A percentile compares a stretch with the other conserved stretches of the same genome.
Evolutionary conservation across 176 grass and related monocot species (phyloP).

Genomic region (Alopecurus myosuroides): DNA sequence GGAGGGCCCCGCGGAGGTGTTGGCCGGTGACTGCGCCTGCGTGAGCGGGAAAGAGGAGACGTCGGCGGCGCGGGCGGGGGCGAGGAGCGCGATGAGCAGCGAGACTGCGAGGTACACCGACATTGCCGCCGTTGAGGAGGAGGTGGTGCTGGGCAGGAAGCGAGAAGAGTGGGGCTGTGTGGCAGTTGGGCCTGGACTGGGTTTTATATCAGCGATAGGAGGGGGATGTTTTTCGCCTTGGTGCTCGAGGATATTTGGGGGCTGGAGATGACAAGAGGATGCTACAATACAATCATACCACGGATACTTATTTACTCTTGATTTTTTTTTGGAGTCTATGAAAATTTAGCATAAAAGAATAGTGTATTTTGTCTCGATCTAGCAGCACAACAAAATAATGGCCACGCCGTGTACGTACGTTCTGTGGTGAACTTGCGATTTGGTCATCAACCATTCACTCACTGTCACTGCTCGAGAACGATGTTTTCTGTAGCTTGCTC

Average conservation of each 20-base stretch:
- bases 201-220: not conserved
- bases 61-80: not conserved
- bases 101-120: slow-evolving; percentile 19
- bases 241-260: not conserved
- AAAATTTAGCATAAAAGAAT: too few relatives aligned
- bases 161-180: not conserved
- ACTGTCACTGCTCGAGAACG: too few relatives aligned
- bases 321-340: too few relatives aligned
- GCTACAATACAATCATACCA: too few relatives aligned
- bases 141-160: not conserved
- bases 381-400: too few relatives aligned
- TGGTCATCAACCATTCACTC: not conserved
- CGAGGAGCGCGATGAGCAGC: slow-evolving; percentile 31
- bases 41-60: slow-evolving; percentile 23
- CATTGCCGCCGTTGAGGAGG: slow-evolving; percentile 40
- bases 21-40: slow-evolving; percentile 31
- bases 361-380: too few relatives aligned
- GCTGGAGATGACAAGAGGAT: not conserved
- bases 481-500: not conserved
- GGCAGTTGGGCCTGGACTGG: not conserved
- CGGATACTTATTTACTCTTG: too few relatives aligned
- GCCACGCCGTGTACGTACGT: too few relatives aligned
- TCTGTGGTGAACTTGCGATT: not conserved
- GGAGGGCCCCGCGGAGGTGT: slow-evolving; percentile 31
- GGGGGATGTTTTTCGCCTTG: slow-evolving; percentile 18